Percentiles rank a stretch among this genome's conserved stretches.
Conservation (phyloP, 1,139 yeast species). For the Diutina rugosa region DNA sequence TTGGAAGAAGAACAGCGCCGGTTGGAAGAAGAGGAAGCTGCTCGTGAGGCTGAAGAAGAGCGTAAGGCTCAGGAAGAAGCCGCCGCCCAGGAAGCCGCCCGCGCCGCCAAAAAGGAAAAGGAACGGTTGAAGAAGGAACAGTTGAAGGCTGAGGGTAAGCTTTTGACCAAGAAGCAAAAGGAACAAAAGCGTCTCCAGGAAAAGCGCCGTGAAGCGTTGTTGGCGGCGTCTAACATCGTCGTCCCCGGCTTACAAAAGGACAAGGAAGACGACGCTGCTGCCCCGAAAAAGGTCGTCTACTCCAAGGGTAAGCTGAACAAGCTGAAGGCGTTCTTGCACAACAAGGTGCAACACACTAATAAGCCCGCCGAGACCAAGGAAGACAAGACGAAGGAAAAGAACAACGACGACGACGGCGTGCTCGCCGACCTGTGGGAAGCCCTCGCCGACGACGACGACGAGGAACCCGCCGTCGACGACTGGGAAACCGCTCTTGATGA, state of each 20-base stretch:
- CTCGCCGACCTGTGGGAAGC: slow-evolving; percentile 3
- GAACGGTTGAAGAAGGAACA: slow-evolving; percentile 70
- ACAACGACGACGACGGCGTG: slow-evolving; percentile 5
- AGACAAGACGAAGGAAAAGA: slow-evolving; percentile 23
- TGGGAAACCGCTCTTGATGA: slow-evolving; percentile 2
- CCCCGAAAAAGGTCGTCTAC: slow-evolving; percentile 66
- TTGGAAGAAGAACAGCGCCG: slow-evolving; percentile 59
- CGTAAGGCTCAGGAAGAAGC: slow-evolving; percentile 50
- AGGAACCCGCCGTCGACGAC: slow-evolving; percentile 3
- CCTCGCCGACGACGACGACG: neutral
- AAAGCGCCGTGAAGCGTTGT: slow-evolving; percentile 77
- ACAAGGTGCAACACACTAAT: slow-evolving; percentile 6
- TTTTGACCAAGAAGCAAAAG: slow-evolving; percentile 83
- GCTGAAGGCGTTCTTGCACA: slow-evolving; percentile 10
- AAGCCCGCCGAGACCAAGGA: slow-evolving; percentile 7
- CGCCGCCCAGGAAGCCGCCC: slow-evolving; percentile 55
- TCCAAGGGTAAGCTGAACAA: slow-evolving; percentile 54
- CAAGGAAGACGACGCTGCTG: slow-evolving; percentile 4
- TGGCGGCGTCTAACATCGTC: slow-evolving; percentile 59
- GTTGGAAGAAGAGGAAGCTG: slow-evolving; percentile 61
- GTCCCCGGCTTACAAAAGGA: slow-evolving; percentile 57
- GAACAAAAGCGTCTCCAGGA: slow-evolving; percentile 83
- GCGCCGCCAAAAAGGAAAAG: slow-evolving; percentile 67
- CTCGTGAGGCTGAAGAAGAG: slow-evolving; percentile 49
- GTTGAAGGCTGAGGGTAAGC: slow-evolving; percentile 86